A percentile compares a stretch with the other conserved stretches of the same genome.
phyloP scores from a whole-genome alignment of 768 basidiomycete genomes.

The Lactarius sp. region DNA sequence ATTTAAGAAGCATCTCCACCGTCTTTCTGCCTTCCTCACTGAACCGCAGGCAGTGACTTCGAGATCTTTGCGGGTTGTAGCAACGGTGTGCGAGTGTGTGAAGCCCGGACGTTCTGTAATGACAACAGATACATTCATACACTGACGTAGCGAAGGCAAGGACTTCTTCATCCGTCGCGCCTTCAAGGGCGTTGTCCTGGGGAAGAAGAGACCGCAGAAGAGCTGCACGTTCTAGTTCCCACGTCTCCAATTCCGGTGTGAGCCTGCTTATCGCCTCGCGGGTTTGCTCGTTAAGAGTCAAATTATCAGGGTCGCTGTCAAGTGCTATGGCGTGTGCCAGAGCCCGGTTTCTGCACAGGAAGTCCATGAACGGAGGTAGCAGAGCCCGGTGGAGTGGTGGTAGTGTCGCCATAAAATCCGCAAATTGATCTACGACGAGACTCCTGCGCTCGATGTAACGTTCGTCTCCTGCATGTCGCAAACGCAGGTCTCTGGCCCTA shows the following conservation, averaged over 20 bases:
- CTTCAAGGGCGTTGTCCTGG: background rate
- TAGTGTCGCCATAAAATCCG: background rate
- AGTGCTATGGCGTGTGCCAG: background rate
- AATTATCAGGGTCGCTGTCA: background rate
- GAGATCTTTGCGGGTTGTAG: background rate
- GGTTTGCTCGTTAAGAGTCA: background rate
- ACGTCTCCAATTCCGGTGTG: background rate
- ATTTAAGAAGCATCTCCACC: background rate
- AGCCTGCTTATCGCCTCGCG: conserved; percentile 1
- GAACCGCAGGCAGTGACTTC: background rate
- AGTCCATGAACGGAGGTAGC: background rate
- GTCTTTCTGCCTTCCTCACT: background rate
- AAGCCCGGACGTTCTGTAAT: background rate
- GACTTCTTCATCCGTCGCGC: background rate
- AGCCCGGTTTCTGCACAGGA: background rate
- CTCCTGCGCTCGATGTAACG: background rate
- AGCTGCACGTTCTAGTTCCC: background rate
- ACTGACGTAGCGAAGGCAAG: conserved; percentile 4
- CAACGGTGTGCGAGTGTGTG: conserved; percentile 6
- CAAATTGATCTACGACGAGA: background rate
- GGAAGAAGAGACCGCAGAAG: conserved; percentile 10
- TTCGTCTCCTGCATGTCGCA: background rate
- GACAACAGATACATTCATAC: conserved; percentile 7
- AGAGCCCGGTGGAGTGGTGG: conserved; percentile 1
- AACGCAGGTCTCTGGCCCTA: conserved; percentile 2